Base-by-base conservation (phyloP, 2,329 filamentous ascomycete species). In the Exophiala alcalophila region DNA sequence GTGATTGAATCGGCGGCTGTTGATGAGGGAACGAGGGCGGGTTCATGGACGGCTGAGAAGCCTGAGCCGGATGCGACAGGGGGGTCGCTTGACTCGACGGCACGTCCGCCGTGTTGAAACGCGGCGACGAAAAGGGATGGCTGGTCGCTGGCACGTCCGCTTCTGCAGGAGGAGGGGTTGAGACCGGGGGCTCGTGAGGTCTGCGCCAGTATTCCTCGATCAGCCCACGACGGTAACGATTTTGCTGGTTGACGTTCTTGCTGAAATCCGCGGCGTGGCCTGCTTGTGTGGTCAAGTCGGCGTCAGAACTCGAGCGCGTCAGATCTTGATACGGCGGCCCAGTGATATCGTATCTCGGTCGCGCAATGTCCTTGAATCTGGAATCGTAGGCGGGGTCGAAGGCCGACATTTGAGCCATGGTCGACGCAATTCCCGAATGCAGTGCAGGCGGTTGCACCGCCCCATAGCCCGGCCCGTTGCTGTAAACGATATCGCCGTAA, bases 231-330 rank as follows among this genome's bases (percentile, higher is more conserved):
- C 92, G 84, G 65, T 85, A 83, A 26, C 81, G 80, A 45, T 91
- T 83, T 63, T 90, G 84, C 56, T 85, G 78, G 58, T 85, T 88
- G 37, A 97, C 73, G 32, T 78, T 77, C 57, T 92, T 88, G 69
- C 91, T 97, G 69, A 84, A 94, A 56, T 97, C 91, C 44, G 88
- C 87, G 12, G 91, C 84, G 51, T 94, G 87, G 36, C 87, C 81
- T 19, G 89, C 87, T 64, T 96, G 89, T 31, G 85, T 84, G 53
- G 92, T 74, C 40, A 97, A 80, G 57, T 97, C 91, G 32, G 78
- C 73, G 19, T 86, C 75, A 20, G 83, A 79, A 51, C 83, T 86
- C 8, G 87, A 74, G 61, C 90, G 81, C 6, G 83, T 86, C 56
- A 88, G 78, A 62, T 97, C 92, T 64, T 91, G 84, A 66, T 96